These are phyloP conservation scores for Eimeria acervulina DNA, from an alignment of 169 alveolate genomes.

Conservation along the genomic window DNA sequence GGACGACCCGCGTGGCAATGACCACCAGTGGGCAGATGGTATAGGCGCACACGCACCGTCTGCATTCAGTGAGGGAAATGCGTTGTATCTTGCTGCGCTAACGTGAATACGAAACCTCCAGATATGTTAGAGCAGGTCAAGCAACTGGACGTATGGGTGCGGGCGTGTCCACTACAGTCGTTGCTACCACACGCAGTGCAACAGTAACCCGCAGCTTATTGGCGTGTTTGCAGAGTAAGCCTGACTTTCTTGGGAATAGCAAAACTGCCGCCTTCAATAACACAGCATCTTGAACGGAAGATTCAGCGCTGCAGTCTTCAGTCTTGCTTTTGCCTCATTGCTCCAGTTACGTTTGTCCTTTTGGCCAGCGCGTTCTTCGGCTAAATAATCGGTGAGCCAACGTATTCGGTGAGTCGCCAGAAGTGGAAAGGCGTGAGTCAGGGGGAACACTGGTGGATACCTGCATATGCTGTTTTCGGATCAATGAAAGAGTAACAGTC, in stretches of 20 bases:
- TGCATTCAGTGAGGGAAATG: not conserved
- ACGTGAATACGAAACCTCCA: not conserved
- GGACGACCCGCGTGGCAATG: not conserved
- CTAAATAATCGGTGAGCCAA: not conserved
- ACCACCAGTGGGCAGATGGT: not conserved
- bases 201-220: not conserved
- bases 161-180: not conserved
- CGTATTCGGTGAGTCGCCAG: not conserved
- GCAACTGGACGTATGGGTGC: not conserved
- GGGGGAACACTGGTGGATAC: not conserved
- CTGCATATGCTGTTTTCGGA: too few species aligned
- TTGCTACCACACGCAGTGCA: not conserved
- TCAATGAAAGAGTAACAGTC: not conserved
- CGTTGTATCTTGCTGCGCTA: not conserved
- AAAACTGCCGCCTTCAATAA: not conserved
- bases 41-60: not conserved
- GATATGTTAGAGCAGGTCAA: not conserved
- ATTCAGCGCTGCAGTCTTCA: not conserved
- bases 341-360: not conserved
- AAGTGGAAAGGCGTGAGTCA: not conserved
- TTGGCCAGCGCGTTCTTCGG: not conserved
- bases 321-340: not conserved
- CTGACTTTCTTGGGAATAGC: not conserved
- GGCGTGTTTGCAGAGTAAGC: not conserved
- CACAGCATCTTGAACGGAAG: not conserved